Evolutionary conservation across 1,139 yeast genomes (phyloP).

Genomic region (Suhomyces chickasaworum): DNA sequence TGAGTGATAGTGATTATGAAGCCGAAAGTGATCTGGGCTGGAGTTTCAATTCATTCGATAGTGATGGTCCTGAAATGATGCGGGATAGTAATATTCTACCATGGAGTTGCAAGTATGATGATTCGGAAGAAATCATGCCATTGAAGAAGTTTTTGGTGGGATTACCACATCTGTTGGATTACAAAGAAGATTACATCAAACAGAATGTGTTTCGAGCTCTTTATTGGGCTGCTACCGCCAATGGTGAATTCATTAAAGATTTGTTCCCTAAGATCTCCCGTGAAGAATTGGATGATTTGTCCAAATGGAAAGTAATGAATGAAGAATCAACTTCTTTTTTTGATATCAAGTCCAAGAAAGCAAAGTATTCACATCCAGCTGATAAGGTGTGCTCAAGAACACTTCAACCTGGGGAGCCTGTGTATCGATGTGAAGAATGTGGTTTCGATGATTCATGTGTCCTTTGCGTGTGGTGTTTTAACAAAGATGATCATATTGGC

Average conservation of each 20-base stretch:
- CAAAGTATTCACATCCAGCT: slow-evolving; percentile 32
- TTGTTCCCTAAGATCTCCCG: slow-evolving; percentile 27
- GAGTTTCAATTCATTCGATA: neutral
- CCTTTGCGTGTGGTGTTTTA: slow-evolving; percentile 68
- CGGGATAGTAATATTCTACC: neutral
- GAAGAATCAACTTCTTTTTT: neutral
- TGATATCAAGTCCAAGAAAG: neutral
- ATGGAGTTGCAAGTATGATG: neutral
- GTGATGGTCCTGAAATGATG: neutral
- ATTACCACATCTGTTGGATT: slow-evolving; percentile 28
- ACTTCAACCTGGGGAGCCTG: slow-evolving; percentile 60
- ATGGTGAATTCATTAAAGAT: slow-evolving; percentile 30
- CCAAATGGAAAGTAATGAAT: neutral
- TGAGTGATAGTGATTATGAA: neutral
- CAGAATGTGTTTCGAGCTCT: slow-evolving; percentile 28
- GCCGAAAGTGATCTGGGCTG: neutral
- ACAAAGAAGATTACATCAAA: slow-evolving; percentile 4
- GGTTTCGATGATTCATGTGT: slow-evolving; percentile 78
- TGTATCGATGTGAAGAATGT: slow-evolving; percentile 65
- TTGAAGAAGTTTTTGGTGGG: slow-evolving; percentile 30
- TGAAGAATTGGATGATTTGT: neutral
- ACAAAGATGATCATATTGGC: slow-evolving; percentile 62
- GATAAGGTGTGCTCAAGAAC: slow-evolving; percentile 66
- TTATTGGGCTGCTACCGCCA: slow-evolving; percentile 35
- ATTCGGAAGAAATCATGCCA: neutral